Conservation (phyloP, 2,329 filamentous ascomycete genomes). For the Sordariomycetes sp. region DNA sequence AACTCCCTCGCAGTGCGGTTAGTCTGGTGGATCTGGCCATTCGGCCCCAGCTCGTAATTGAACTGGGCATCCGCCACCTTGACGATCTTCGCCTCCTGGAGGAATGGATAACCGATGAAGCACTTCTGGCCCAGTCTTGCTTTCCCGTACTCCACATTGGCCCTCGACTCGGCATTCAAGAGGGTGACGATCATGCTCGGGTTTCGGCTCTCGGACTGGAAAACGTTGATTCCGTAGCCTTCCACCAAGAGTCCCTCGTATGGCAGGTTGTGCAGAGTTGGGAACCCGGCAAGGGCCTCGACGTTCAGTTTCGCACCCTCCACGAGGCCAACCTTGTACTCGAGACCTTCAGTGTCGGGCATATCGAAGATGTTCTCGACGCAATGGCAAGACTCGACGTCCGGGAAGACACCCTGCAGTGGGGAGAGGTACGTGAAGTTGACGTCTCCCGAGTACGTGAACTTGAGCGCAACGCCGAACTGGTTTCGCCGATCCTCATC, state of each 20-base stretch:
- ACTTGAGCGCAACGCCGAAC: slow-evolving; percentile 88
- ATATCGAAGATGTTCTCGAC: slow-evolving; percentile 95
- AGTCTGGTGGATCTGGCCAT: slow-evolving; percentile 52
- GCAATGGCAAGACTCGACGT: slow-evolving; percentile 77
- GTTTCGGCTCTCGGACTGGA: slow-evolving; percentile 91
- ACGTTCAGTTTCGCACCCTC: slow-evolving; percentile 73
- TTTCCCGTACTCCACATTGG: slow-evolving; percentile 63
- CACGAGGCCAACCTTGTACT: slow-evolving; percentile 74
- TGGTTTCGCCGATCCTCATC: slow-evolving; percentile 77
- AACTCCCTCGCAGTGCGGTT: slow-evolving; percentile 70
- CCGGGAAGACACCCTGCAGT: slow-evolving; percentile 79
- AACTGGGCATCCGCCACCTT: slow-evolving; percentile 91
- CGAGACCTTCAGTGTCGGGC: slow-evolving; percentile 80
- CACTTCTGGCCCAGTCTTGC: slow-evolving; percentile 74
- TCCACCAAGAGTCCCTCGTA: slow-evolving; percentile 62
- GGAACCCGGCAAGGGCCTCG: slow-evolving; percentile 85
- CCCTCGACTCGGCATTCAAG: slow-evolving; percentile 59
- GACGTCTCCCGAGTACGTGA: slow-evolving; percentile 68
- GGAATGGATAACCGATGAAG: slow-evolving; percentile 87
- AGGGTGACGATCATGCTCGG: slow-evolving; percentile 92
- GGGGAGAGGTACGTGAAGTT: slow-evolving; percentile 83
- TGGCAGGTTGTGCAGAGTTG: slow-evolving; percentile 75
- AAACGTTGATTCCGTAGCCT: slow-evolving; percentile 85
- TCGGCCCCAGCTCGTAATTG: slow-evolving; percentile 63
- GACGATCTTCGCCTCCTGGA: slow-evolving; percentile 85